Conservation (phyloP, 2,329 filamentous ascomycete species). For the Fusarium penzigii region DNA sequence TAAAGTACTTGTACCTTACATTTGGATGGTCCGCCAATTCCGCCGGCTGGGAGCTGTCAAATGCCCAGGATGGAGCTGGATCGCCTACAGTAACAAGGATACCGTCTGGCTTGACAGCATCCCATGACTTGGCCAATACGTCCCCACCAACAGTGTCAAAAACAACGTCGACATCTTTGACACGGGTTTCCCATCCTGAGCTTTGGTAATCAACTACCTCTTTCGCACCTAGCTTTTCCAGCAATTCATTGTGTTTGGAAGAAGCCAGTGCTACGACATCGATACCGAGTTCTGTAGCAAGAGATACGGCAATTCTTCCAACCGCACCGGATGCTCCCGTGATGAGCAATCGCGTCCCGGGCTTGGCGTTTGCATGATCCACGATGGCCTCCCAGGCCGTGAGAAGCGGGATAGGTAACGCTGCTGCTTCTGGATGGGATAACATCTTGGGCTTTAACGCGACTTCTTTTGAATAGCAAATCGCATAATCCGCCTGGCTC, state of each 20-base stretch:
- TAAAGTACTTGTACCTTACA: conserved; percentile 33
- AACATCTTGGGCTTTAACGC: conserved; percentile 1
- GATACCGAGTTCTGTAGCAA: conserved; percentile 23
- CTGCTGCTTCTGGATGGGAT: conserved; percentile 3
- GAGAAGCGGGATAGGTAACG: conserved; percentile 5
- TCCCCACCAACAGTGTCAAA: conserved; percentile 12
- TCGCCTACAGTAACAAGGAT: conserved; percentile 38
- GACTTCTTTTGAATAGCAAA: conserved; percentile 1
- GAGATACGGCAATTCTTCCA: conserved; percentile 30
- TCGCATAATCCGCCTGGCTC: conserved; percentile 6
- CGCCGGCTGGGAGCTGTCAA: conserved; percentile 13
- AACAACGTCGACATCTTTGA: background rate
- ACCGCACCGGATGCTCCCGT: conserved; percentile 13
- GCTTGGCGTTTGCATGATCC: background rate
- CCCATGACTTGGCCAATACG: conserved; percentile 31
- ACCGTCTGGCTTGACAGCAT: conserved; percentile 30
- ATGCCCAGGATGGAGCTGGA: conserved; percentile 36
- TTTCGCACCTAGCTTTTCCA: conserved; percentile 24
- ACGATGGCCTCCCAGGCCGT: conserved; percentile 13
- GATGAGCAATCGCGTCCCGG: background rate
- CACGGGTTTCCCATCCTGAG: conserved; percentile 19
- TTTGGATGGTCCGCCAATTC: conserved; percentile 19
- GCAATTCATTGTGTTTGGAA: conserved; percentile 3
- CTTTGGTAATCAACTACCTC: conserved; percentile 30
- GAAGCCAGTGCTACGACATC: conserved; percentile 34